These are phyloP conservation scores for Podila minutissima DNA, from an alignment of 192 early-diverging fungal genomes.

Conservation along the genomic window DNA sequence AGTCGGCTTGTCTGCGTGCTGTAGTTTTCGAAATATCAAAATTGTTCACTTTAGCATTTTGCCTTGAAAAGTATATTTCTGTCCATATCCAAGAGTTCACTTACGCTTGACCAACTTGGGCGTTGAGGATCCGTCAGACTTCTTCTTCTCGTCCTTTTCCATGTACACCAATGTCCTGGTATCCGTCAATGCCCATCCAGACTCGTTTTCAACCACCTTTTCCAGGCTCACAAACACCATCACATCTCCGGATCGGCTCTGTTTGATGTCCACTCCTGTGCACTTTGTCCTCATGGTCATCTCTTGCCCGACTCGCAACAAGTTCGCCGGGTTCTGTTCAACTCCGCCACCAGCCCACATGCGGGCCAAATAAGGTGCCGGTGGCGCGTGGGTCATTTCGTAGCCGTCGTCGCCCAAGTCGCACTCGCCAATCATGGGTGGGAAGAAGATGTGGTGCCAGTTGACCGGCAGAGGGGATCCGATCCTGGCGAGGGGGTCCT, in stretches of 20 bases:
- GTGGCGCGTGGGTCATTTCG: conserved; percentile 79
- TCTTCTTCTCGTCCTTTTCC: conserved; percentile 31
- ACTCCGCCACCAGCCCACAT: conserved; percentile 92
- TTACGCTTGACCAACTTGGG: conserved; percentile 51
- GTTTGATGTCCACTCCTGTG: conserved; percentile 64
- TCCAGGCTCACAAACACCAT: conserved; percentile 77
- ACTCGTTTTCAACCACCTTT: conserved; percentile 68
- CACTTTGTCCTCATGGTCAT: conserved; percentile 68
- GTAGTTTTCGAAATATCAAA: background rate
- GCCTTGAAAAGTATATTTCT: background rate
- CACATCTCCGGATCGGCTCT: conserved; percentile 56
- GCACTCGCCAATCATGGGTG: conserved; percentile 70
- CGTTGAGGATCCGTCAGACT: background rate
- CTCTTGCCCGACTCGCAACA: conserved; percentile 70
- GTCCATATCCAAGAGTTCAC: background rate
- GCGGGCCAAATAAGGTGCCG: conserved; percentile 75
- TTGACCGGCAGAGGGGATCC: conserved; percentile 70
- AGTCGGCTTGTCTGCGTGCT: conserved; percentile 68
- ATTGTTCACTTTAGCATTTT: background rate
- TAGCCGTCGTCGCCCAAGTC: conserved; percentile 87
- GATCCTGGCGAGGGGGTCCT: background rate
- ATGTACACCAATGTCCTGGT: conserved; percentile 76
- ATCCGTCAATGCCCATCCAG: conserved; percentile 72
- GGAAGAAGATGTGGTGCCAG: conserved; percentile 85
- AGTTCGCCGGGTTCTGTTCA: conserved; percentile 65